A percentile compares a stretch with the other conserved stretches of the same genome.
Evolutionary conservation across 495 filamentous ascomycete species (phyloP).

Genomic region (Tuber microsphaerosporum): DNA sequence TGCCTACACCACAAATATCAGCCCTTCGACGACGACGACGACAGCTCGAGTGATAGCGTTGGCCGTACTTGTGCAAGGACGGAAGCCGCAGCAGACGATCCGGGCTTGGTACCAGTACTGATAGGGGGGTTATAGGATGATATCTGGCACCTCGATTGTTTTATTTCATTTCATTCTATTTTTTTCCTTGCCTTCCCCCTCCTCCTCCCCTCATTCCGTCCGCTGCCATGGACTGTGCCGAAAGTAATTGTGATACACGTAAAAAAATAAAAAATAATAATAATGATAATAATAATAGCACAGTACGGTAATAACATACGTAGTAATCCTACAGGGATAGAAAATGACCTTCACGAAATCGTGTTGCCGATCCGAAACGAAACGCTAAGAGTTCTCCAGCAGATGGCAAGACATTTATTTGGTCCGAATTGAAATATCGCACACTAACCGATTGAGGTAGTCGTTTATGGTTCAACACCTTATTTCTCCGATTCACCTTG

Average conservation of each 20-base stretch:
- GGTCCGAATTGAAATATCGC: slow-evolving; percentile 27
- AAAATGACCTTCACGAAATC: slow-evolving; percentile 19
- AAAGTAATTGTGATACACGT: slow-evolving; percentile 19
- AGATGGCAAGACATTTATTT: slow-evolving; percentile 27
- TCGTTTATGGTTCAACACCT: slow-evolving; percentile 13
- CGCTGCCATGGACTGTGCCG: background rate
- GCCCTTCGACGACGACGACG: background rate
- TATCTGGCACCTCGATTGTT: background rate
- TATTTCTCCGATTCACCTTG: slow-evolving; percentile 9
- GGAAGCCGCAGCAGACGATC: slow-evolving; percentile 21
- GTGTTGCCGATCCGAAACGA: slow-evolving; percentile 29
- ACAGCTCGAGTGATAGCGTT: slow-evolving; percentile 14
- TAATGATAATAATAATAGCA: background rate
- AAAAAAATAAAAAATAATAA: background rate
- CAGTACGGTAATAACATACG: background rate
- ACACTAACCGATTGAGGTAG: slow-evolving; percentile 18
- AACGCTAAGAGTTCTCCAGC: slow-evolving; percentile 26
- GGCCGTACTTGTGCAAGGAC: slow-evolving; percentile 17
- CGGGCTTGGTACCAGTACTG: background rate
- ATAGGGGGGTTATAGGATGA: too few relatives aligned
- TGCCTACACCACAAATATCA: slow-evolving; percentile 8
- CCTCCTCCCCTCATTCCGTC: background rate
- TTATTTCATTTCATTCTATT: background rate
- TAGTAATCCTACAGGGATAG: slow-evolving; percentile 3
- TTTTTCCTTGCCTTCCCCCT: background rate